Percentiles rank a stretch among this genome's conserved stretches.
phyloP scores from a whole-genome alignment of 2,329 filamentous ascomycete genomes.

The Alternaria incomplexa region DNA sequence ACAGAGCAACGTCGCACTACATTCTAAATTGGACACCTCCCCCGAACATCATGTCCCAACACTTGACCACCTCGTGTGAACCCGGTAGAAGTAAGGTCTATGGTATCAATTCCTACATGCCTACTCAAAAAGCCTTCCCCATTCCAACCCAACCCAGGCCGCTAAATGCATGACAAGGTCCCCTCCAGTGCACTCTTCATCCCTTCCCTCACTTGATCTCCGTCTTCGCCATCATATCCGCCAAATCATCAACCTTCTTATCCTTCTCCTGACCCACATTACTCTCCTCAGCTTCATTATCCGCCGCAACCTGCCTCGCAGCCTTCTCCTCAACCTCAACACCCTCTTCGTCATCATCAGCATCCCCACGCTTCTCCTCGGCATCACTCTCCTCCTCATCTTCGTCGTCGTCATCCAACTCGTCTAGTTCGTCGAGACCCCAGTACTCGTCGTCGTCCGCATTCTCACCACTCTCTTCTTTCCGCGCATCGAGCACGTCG shows the following conservation, averaged over 20 bases:
- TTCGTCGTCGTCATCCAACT: conserved; percentile 85
- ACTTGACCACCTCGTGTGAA: not conserved
- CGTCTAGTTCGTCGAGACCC: conserved; percentile 68
- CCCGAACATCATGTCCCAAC: not conserved
- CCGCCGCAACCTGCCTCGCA: conserved; percentile 67
- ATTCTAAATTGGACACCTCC: not conserved
- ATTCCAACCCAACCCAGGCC: not conserved
- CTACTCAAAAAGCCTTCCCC: not conserved
- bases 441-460: conserved; percentile 63
- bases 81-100: conserved; percentile 1
- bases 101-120: conserved; percentile 7
- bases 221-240: conserved; percentile 77
- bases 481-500: conserved; percentile 72
- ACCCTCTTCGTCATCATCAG: conserved; percentile 72
- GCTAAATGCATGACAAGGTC: conserved; percentile 13
- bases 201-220: conserved; percentile 46
- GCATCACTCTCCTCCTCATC: conserved; percentile 75
- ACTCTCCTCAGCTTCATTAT: conserved; percentile 74
- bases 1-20: not conserved
- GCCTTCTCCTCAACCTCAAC: conserved; percentile 51
- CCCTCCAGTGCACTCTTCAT: not conserved
- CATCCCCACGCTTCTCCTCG: conserved; percentile 64
- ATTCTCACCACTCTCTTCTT: conserved; percentile 61
- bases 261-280: conserved; percentile 74
- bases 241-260: conserved; percentile 80